A percentile compares a stretch with the other conserved stretches of the same genome.
phyloP scores from a whole-genome alignment of 163 green algal species.

The Scenedesmus sp. region DNA sequence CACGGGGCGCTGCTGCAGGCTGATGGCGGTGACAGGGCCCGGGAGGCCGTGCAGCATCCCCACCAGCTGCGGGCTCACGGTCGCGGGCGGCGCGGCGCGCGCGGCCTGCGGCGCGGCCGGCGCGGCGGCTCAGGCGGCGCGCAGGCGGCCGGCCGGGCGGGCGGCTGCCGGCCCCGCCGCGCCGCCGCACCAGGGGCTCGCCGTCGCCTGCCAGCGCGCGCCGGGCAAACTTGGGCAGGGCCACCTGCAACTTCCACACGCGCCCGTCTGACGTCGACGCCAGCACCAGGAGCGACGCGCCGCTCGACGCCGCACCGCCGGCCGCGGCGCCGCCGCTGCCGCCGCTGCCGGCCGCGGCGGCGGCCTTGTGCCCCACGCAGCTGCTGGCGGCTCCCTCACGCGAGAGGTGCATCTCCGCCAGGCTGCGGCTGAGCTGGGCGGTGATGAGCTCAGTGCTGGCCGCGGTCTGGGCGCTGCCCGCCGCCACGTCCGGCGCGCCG shows the following conservation, averaged over 20 bases:
- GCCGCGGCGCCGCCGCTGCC: not conserved
- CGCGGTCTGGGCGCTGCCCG: constrained; percentile 33
- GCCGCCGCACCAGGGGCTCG: no score
- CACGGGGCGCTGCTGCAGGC: constrained; percentile 59
- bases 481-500: not conserved
- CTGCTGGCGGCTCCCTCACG: not conserved
- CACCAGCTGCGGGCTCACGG: constrained; percentile 40
- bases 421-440: constrained; percentile 4
- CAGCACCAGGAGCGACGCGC: constrained; percentile 63
- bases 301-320: not conserved
- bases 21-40: constrained; percentile 58
- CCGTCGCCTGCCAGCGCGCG: no score
- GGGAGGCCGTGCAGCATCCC: constrained; percentile 71
- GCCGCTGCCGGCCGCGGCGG: no score
- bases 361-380: not conserved
- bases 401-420: constrained; percentile 13
- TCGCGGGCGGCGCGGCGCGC: constrained; percentile 9
- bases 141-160: no score
- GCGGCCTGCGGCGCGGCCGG: constrained; percentile 16
- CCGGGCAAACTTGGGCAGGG: constrained; percentile 30
- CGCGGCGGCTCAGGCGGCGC: no score
- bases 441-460: constrained; percentile 10
- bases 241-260: constrained; percentile 74
- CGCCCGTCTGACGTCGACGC: constrained; percentile 65
- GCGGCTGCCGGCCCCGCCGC: no score